Base-by-base conservation (phyloP, 108 stramenopile genomes). In the Skeletonema grethae region DNA sequence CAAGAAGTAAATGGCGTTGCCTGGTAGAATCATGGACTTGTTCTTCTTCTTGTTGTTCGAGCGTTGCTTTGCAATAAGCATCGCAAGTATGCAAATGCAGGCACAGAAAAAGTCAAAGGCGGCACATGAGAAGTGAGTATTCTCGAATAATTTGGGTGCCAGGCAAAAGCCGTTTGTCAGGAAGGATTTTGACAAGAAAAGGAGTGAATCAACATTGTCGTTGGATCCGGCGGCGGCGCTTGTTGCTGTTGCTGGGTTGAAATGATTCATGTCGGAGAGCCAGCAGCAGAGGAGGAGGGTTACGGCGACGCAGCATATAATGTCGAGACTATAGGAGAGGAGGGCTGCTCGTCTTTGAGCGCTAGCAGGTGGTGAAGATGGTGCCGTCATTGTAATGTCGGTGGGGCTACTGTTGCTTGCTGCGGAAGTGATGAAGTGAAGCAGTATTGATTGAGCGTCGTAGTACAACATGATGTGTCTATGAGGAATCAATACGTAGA, bases 111-210 rank as follows among this genome's bases (percentile, higher is more conserved):
- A 48, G 61, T 73, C 72, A 35, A 73, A 58, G 13, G 45, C 24
- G 18, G 64, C 29, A 38, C 72, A 73, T 10, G 64, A 66, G 64
- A 39, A 32, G 29, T 73, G 72, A 5, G 72, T 73, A 18, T 58
- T 25, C 2, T 73, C 31, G 34, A 73, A 73, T 36, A 65, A 48
- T 16, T 24, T 50, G 12, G 70, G 70, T 7, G 72, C 65, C 22
- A 73, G 72, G 55, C 72, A 73, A 18, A 73, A 73, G 24, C 72
- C 72, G 38, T 73, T 65, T 73, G 32, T 15, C 6, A 66, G 25
- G 36, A 73, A 73, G 30, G 72, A 66, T 39, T 53, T 32, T 18
- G 72, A 73, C 4, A 73, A 25, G 28, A 41, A 69, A 6, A 28
- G 25, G 25, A 34, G 34, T 34, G 34, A 34, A 34, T 34, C 34